These are phyloP conservation scores for Posidonia oceanica DNA, from an alignment of 116 monocot species.

Conservation along the genomic window DNA sequence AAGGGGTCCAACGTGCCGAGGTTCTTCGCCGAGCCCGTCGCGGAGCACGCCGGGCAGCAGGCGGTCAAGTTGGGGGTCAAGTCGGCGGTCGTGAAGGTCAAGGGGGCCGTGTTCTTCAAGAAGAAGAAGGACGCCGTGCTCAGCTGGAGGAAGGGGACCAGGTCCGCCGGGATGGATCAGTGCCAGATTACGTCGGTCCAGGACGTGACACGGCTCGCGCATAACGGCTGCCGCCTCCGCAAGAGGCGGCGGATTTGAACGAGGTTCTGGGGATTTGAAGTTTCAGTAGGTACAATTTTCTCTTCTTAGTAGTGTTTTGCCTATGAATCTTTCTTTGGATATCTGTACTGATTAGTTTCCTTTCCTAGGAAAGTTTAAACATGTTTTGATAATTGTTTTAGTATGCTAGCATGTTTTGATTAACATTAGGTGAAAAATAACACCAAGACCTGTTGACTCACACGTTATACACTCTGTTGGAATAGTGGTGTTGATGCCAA, in stretches of 20 bases:
- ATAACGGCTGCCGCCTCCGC: constrained; percentile 21
- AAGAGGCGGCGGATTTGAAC: constrained; percentile 17
- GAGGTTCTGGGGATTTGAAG: not conserved
- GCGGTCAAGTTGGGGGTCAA: constrained; percentile 16
- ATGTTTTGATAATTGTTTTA: too few species aligned
- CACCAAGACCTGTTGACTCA: too few species aligned
- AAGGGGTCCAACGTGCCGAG: constrained; percentile 14
- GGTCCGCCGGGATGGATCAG: constrained; percentile 11
- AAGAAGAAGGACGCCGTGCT: constrained; percentile 25
- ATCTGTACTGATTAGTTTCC: too few species aligned
- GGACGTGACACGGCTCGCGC: constrained; percentile 19
- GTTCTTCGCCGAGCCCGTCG: constrained; percentile 15
- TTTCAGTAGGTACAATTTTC: too few species aligned
- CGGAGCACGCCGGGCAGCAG: constrained; percentile 16
- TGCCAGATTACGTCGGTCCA: constrained; percentile 8
- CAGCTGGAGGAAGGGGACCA: constrained; percentile 14
- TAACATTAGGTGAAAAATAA: too few species aligned
- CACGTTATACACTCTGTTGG: too few species aligned
- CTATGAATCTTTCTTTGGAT: too few species aligned
- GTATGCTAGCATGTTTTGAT: too few species aligned
- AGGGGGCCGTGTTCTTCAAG: constrained; percentile 17
- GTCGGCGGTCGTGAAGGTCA: constrained; percentile 18
- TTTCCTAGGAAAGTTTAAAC: too few species aligned
- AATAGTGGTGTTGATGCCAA: too few species aligned
- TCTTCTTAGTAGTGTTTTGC: too few species aligned